Percentiles rank a stretch among this genome's conserved stretches.
phyloP scores from a whole-genome alignment of 305 asterid genomes.

The Rubia balearica region DNA sequence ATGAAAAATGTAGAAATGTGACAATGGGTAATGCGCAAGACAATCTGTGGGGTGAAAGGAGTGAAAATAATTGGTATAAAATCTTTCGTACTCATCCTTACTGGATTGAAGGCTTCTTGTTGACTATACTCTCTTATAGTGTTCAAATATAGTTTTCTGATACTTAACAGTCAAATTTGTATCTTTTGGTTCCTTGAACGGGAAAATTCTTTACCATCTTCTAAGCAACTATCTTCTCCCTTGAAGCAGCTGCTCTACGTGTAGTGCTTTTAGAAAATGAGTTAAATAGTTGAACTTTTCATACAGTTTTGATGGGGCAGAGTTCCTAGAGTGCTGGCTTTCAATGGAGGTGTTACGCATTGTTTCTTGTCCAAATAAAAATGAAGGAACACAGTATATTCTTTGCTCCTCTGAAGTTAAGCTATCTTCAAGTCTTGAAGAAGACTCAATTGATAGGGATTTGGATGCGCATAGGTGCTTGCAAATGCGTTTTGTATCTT shows the following conservation, averaged over 20 bases:
- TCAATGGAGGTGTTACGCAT: slow-evolving; percentile 49
- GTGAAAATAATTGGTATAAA: not conserved
- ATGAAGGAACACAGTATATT: slow-evolving; percentile 31
- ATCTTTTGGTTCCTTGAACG: not conserved
- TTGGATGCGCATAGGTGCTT: slow-evolving; percentile 43
- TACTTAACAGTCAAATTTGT: not conserved
- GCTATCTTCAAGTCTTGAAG: slow-evolving; percentile 29
- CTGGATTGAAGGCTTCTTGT: not conserved
- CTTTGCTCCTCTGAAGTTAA: slow-evolving; percentile 43
- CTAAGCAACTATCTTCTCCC: not conserved
- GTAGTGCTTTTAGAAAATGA: not conserved
- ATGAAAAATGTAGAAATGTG: not conserved
- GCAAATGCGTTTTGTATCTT: slow-evolving; percentile 53
- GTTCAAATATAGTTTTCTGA: not conserved
- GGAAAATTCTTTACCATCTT: not conserved
- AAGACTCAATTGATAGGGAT: slow-evolving; percentile 29
- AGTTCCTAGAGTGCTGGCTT: slow-evolving; percentile 50
- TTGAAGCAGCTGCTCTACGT: not conserved
- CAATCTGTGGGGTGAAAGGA: not conserved
- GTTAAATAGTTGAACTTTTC: slow-evolving; percentile 17
- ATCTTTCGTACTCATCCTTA: not conserved
- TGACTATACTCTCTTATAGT: not conserved
- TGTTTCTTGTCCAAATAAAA: slow-evolving; percentile 34
- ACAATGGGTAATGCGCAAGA: not conserved
- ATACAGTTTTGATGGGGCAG: slow-evolving; percentile 63